phyloP scores from a whole-genome alignment of 2,329 filamentous ascomycete genomes.

The Beauveria varroae region DNA sequence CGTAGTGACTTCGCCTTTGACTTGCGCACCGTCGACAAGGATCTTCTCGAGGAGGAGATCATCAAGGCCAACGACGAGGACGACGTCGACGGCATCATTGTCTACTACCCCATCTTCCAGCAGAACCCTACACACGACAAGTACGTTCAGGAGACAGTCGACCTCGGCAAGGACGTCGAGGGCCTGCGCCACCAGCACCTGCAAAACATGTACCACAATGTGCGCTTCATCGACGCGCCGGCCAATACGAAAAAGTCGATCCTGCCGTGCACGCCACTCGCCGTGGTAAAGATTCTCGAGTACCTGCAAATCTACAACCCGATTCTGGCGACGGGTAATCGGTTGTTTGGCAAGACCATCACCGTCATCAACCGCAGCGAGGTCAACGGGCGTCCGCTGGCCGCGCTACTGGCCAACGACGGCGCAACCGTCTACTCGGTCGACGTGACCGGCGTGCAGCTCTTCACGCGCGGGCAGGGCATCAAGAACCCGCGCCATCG shows the following conservation, averaged over 20 bases:
- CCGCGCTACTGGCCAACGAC: slow-evolving; percentile 90
- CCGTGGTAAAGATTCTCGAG: slow-evolving; percentile 95
- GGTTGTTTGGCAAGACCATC: slow-evolving; percentile 86
- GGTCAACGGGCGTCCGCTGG: slow-evolving; percentile 87
- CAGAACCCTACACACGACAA: slow-evolving; percentile 77
- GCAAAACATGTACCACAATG: slow-evolving; percentile 99
- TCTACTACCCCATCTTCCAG: slow-evolving; percentile 95
- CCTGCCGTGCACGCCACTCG: slow-evolving; percentile 89
- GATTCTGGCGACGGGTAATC: slow-evolving; percentile 85
- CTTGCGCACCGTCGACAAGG: slow-evolving; percentile 75
- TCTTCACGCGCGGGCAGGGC: slow-evolving; percentile 85
- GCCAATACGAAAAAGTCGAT: slow-evolving; percentile 79
- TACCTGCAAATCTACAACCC: slow-evolving; percentile 95
- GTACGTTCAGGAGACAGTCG: slow-evolving; percentile 92
- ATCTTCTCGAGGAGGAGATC: slow-evolving; percentile 83
- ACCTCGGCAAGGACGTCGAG: slow-evolving; percentile 88
- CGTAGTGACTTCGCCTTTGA: slow-evolving; percentile 81
- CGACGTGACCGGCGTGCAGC: slow-evolving; percentile 82
- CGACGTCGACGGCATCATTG: slow-evolving; percentile 79
- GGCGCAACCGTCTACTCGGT: slow-evolving; percentile 93
- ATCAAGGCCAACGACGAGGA: slow-evolving; percentile 75
- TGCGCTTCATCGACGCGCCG: slow-evolving; percentile 81
- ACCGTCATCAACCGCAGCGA: slow-evolving; percentile 96
- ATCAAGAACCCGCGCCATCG: slow-evolving; percentile 81
- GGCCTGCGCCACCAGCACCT: slow-evolving; percentile 89